Evolutionary conservation across 1,284 basidiomycete species (phyloP).

Genomic region (Irpex sp.): DNA sequence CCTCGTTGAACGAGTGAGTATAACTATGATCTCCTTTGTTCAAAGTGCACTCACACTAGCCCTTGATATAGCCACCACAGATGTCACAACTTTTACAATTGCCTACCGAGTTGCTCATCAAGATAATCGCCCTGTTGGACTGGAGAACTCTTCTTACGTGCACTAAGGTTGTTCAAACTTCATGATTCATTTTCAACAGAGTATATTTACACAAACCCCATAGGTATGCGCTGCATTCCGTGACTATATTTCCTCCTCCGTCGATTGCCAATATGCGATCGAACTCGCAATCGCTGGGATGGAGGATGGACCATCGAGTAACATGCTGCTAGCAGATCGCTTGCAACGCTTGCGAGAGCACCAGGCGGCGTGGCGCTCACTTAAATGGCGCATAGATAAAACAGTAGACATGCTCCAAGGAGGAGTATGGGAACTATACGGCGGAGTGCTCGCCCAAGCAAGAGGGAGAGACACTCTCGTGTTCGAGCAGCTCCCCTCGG

Average conservation of each 20-base stretch:
- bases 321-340: conserved; percentile 31
- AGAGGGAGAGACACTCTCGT: conserved; percentile 28
- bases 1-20: not conserved
- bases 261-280: conserved; percentile 45
- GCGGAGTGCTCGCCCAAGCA: conserved; percentile 53
- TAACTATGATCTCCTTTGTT: not conserved
- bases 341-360: conserved; percentile 40
- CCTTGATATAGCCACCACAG: not conserved
- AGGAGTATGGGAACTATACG: conserved; percentile 51
- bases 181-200: not conserved
- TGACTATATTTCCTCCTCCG: conserved; percentile 33
- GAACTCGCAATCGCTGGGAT: conserved; percentile 50
- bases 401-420: conserved; percentile 35
- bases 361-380: conserved; percentile 43
- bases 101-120: conserved; percentile 27
- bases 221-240: conserved; percentile 46
- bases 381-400: conserved; percentile 36
- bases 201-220: not conserved
- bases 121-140: conserved; percentile 25
- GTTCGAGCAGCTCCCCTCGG: conserved; percentile 50
- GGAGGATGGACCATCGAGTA: conserved; percentile 37
- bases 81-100: conserved; percentile 14
- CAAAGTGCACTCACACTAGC: not conserved
- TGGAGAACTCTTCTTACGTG: conserved; percentile 21
- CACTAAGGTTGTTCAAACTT: conserved; percentile 30